Percentiles rank a stretch among this genome's conserved stretches.
Evolutionary conservation across 768 basidiomycete species (phyloP).

Genomic region (Tulasnella sp.): DNA sequence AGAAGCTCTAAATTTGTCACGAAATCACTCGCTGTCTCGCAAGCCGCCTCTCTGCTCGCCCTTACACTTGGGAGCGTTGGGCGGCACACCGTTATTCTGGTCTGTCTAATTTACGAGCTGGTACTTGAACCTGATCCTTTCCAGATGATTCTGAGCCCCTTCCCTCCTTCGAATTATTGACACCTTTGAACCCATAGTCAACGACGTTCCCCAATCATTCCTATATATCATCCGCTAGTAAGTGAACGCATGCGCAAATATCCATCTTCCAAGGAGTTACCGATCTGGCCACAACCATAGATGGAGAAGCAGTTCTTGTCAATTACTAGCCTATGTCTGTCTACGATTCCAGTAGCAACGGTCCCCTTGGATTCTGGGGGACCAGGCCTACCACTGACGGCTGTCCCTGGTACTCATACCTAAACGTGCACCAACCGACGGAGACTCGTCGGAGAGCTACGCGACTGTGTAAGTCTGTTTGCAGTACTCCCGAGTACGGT

Average conservation of each 20-base stretch:
- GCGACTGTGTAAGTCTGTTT: neutral
- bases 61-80: neutral
- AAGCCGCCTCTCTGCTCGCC: neutral
- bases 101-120: neutral
- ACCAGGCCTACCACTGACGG: neutral
- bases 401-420: neutral
- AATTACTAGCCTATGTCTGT: neutral
- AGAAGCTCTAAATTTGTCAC: neutral
- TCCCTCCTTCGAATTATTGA: neutral
- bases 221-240: neutral
- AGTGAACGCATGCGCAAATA: neutral
- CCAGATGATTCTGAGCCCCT: neutral
- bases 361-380: neutral
- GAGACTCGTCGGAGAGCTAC: neutral
- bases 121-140: neutral
- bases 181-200: neutral
- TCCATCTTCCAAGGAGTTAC: neutral
- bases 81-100: neutral
- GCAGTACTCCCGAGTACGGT: neutral
- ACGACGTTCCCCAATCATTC: neutral
- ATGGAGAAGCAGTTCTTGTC: neutral
- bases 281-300: neutral
- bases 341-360: neutral
- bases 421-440: neutral
- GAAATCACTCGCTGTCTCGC: neutral